Evolutionary conservation across 2,329 filamentous ascomycete genomes (phyloP), one percentile per base, ranked within the genome.

Genomic region (Colletotrichum chrysophilum): DNA sequence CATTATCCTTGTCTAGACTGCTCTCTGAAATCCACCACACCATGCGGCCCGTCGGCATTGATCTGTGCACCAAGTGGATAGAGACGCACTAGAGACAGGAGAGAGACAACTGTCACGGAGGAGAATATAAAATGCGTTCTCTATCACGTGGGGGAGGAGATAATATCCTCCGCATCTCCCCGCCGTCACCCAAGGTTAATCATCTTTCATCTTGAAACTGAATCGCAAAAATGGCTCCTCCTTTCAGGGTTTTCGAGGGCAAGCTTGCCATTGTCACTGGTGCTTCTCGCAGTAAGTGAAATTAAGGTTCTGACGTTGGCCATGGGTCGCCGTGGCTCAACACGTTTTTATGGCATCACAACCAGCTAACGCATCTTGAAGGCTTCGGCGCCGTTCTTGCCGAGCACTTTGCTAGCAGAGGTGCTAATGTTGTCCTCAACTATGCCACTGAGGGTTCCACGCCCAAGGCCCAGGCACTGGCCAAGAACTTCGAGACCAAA

Each of bases 211-310:
- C 65, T 58, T 32, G 34, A 66, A 21, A 21, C 26, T n/a, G 52
- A 43, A 73, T 36, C 56, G 56, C 13, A 65, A 74, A 38, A 65
- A 87, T 87, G 85, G 78, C 84, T 78, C 84, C 84, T 78, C 84
- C 73, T 68, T 75, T 69, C 64, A 77, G 84, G 55, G 81, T 85
- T 70, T 87, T 94, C 26, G 92, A 95, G 81, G 94, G 94, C 79
- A 95, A 96, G 83, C 88, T 96, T 68, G 94, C 91, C 71, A 92
- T 97, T 78, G 88, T 97, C 60, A 97, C 95, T 2, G 95, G 95
- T 75, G 93, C 92, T 74, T 95, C 94, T 72, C 88, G 95, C 87
- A 94, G 94, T 95, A 88, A 76, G 80, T 70, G 24, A 7, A 43
- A 43, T 38, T 64, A 24, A 28, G 30, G 38, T 70, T 43, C 30